Conservation (phyloP, 768 basidiomycete genomes). For the Candolleomyces aberdarensis region DNA sequence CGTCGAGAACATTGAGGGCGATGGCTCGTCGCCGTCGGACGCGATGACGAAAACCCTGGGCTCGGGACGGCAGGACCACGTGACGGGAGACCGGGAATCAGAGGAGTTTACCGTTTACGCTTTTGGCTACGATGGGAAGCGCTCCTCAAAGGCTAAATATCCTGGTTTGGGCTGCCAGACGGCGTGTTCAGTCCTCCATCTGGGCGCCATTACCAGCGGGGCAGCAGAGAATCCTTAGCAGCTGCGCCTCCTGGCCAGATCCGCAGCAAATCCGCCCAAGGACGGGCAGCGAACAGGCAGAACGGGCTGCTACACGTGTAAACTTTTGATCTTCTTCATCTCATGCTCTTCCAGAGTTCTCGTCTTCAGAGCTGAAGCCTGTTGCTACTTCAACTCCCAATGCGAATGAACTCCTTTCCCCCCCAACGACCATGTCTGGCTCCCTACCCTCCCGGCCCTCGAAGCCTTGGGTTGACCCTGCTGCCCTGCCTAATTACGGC, state of each 20-base stretch:
- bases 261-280: neutral
- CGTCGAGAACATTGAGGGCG: neutral
- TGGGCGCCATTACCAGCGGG: too few species aligned
- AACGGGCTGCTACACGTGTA: constrained; percentile 1
- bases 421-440: neutral
- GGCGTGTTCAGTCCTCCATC: too few species aligned
- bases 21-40: neutral
- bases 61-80: neutral
- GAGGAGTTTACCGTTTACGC: neutral
- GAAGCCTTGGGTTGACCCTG: constrained; percentile 60
- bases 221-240: neutral
- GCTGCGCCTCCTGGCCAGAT: neutral
- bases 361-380: too few species aligned
- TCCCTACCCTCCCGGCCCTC: constrained; percentile 23
- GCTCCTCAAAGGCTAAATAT: neutral
- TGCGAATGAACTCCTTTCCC: neutral
- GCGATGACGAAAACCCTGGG: neutral
- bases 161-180: too few species aligned
- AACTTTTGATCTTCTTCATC: neutral
- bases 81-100: neutral
- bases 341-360: neutral
- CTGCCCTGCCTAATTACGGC: constrained; percentile 53
- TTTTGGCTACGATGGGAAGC: neutral
- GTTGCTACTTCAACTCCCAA: neutral
- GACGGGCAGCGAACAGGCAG: neutral